Percentiles rank a stretch among this genome's conserved stretches.
Evolutionary conservation across 2,329 filamentous ascomycete species (phyloP).

Genomic region (Alternaria sp.): DNA sequence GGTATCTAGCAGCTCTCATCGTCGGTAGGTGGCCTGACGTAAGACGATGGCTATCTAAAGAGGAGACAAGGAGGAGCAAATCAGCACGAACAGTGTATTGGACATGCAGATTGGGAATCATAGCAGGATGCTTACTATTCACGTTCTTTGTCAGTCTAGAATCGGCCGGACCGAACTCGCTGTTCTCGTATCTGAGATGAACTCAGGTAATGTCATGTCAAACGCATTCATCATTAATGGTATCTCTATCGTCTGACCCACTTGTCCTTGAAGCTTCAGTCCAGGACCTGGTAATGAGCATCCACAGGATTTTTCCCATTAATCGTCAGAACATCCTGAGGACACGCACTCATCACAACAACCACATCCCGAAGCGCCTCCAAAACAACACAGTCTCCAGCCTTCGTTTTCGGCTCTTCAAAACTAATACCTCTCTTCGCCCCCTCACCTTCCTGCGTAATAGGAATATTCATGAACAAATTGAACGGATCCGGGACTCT

Average conservation of each 20-base stretch:
- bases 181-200: neutral
- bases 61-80: too few relatives aligned
- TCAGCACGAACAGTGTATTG: too few relatives aligned
- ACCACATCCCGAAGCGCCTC: slow-evolving; percentile 54
- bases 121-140: slow-evolving; percentile 16
- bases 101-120: neutral
- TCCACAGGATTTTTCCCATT: slow-evolving; percentile 53
- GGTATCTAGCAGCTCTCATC: slow-evolving; percentile 19
- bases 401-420: slow-evolving; percentile 48
- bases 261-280: neutral
- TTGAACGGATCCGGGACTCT: slow-evolving; percentile 46
- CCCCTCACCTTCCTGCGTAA: slow-evolving; percentile 47
- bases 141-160: slow-evolving; percentile 25
- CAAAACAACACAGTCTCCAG: slow-evolving; percentile 53
- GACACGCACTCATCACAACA: slow-evolving; percentile 57
- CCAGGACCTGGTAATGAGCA: slow-evolving; percentile 49
- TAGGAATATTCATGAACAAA: slow-evolving; percentile 55
- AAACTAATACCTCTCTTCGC: slow-evolving; percentile 46
- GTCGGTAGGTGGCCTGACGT: neutral
- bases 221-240: accelerated
- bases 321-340: slow-evolving; percentile 53
- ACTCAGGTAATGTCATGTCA: neutral
- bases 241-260: neutral
- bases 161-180: slow-evolving; percentile 19
- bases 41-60: neutral